Conservation (phyloP, 306 rosid genomes). For the Arachis hypogaea region DNA sequence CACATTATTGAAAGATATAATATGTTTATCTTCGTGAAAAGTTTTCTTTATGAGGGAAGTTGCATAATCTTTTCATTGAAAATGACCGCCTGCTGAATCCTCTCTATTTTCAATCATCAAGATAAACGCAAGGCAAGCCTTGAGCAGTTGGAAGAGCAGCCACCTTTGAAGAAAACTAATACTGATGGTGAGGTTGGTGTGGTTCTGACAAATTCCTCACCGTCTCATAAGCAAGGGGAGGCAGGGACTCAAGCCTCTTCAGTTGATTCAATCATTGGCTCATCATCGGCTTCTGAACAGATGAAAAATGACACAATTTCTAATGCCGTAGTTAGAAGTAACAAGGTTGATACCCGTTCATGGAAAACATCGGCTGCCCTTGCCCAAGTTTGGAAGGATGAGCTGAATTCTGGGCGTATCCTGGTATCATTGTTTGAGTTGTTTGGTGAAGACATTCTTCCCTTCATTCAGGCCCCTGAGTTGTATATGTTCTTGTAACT, state of each 20-base stretch:
- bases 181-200: slow-evolving; percentile 41
- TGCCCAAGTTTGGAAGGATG: slow-evolving; percentile 74
- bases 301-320: slow-evolving; percentile 35
- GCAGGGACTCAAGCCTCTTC: slow-evolving; percentile 40
- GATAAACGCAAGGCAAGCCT: slow-evolving; percentile 48
- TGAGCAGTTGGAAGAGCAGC: slow-evolving; percentile 42
- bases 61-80: slow-evolving; percentile 10
- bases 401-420: slow-evolving; percentile 67
- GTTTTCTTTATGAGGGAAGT: slow-evolving; percentile 2
- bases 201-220: slow-evolving; percentile 38
- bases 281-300: slow-evolving; percentile 42
- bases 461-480: slow-evolving; percentile 70
- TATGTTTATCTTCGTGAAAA: neutral
- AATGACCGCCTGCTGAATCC: slow-evolving; percentile 9
- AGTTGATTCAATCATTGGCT: slow-evolving; percentile 39
- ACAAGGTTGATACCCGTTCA: slow-evolving; percentile 35
- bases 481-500: slow-evolving; percentile 63
- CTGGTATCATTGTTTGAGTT: slow-evolving; percentile 54
- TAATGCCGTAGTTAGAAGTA: slow-evolving; percentile 35
- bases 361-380: slow-evolving; percentile 57
- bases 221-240: slow-evolving; percentile 42
- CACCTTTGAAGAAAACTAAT: slow-evolving; percentile 46
- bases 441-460: slow-evolving; percentile 70
- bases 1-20: neutral
- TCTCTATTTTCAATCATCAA: slow-evolving; percentile 28